phyloP scores from a whole-genome alignment of 177 flowering plant species.

The Viscum album region DNA sequence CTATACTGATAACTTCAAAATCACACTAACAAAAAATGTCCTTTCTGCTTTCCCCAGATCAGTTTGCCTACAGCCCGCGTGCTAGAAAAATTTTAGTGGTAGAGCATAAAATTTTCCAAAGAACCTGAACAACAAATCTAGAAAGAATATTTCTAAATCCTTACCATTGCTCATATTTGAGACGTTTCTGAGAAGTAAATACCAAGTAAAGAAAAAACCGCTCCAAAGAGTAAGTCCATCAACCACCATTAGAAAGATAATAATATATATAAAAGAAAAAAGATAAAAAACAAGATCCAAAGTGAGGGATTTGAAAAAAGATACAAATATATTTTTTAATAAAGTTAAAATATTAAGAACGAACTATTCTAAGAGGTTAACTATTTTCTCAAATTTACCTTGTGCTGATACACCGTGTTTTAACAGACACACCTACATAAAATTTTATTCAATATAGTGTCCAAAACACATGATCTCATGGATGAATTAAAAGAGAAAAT shows the following conservation, averaged over 20 bases:
- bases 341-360: conserved; percentile 26
- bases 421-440: conserved; percentile 66
- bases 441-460: not conserved
- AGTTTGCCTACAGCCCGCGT: conserved; percentile 38
- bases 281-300: conserved; percentile 7
- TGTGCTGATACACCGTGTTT: conserved; percentile 71
- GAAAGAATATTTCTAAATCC: conserved; percentile 14
- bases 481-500: not conserved
- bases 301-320: no score
- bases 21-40: conserved; percentile 48
- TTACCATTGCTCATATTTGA: conserved; percentile 72
- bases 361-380: conserved; percentile 91
- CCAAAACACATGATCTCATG: not conserved
- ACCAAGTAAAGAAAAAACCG: conserved; percentile 75
- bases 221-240: conserved; percentile 90
- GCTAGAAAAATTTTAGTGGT: conserved; percentile 11
- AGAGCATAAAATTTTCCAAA: conserved; percentile 7
- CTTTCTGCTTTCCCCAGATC: conserved; percentile 53
- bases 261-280: conserved; percentile 51
- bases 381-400: conserved; percentile 74
- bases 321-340: no score
- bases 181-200: conserved; percentile 59
- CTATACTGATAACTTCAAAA: conserved; percentile 84
- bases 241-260: conserved; percentile 99
- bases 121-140: conserved; percentile 1